Evolutionary conservation across 1,284 basidiomycete genomes (phyloP).

Genomic region (Mycena citricolor): DNA sequence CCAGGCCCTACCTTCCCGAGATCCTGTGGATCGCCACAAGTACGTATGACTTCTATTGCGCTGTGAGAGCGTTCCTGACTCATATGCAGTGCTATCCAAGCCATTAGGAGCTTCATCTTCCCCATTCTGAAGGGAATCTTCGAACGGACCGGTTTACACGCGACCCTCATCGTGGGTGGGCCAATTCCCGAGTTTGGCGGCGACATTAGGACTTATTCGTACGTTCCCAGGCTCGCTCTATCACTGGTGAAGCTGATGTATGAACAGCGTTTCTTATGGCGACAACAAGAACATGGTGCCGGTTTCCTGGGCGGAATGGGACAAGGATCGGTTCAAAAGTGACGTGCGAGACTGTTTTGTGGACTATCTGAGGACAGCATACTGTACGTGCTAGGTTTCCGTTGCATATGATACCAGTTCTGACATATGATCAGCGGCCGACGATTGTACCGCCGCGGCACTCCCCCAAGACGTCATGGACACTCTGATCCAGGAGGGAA

Average conservation of each 20-base stretch:
- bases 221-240: no score
- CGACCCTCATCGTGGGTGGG: not conserved
- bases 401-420: no score
- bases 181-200: constrained; percentile 7
- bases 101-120: not conserved
- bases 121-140: constrained; percentile 6
- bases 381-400: constrained; percentile 3
- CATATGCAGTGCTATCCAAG: constrained; percentile 1
- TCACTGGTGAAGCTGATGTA: no score
- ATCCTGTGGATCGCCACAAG: constrained; percentile 2
- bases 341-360: constrained; percentile 2
- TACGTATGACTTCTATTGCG: not conserved
- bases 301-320: not conserved
- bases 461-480: no score
- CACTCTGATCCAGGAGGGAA: no score
- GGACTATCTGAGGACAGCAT: constrained; percentile 9
- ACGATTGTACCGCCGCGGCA: no score
- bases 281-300: not conserved
- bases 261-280: constrained; percentile 9
- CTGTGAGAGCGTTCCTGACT: not conserved
- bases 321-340: not conserved
- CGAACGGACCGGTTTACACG: constrained; percentile 4
- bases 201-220: not conserved
- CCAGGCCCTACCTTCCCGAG: not conserved
- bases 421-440: no score